Evolutionary conservation across 1,284 basidiomycete genomes (phyloP).

Genomic region (Puccinia horiana): DNA sequence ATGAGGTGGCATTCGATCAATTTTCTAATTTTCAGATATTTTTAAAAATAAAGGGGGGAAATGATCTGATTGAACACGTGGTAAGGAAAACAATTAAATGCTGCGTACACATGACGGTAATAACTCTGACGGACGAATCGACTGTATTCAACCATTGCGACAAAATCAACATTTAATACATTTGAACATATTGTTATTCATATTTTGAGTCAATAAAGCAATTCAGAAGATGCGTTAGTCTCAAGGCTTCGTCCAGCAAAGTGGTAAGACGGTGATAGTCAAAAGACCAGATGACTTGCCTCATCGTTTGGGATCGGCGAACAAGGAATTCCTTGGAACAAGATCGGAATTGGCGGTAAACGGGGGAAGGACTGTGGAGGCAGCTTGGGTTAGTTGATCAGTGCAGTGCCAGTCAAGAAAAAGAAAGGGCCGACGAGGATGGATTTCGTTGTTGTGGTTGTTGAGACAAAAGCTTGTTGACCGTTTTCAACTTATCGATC

Average conservation of each 20-base stretch:
- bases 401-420: too few species aligned
- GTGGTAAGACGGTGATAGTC: background rate
- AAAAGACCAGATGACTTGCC: background rate
- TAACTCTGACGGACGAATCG: constrained; percentile 47
- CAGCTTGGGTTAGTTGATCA: too few species aligned
- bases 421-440: too few species aligned
- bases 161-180: background rate
- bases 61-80: background rate
- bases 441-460: too few species aligned
- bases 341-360: background rate
- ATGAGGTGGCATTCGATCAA: background rate
- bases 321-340: background rate
- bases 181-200: background rate
- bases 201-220: background rate
- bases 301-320: background rate
- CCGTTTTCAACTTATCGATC: too few species aligned
- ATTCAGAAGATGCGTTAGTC: background rate
- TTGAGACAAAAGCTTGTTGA: too few species aligned
- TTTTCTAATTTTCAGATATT: background rate
- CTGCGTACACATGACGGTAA: constrained; percentile 43
- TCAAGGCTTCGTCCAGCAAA: too few species aligned
- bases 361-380: background rate
- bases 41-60: background rate
- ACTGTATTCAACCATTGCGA: background rate
- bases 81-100: background rate